Percentiles rank a stretch among this genome's conserved stretches.
These are phyloP conservation scores for Ilyonectria robusta DNA, from an alignment of 2,329 filamentous ascomycete genomes.

Conservation along the genomic window DNA sequence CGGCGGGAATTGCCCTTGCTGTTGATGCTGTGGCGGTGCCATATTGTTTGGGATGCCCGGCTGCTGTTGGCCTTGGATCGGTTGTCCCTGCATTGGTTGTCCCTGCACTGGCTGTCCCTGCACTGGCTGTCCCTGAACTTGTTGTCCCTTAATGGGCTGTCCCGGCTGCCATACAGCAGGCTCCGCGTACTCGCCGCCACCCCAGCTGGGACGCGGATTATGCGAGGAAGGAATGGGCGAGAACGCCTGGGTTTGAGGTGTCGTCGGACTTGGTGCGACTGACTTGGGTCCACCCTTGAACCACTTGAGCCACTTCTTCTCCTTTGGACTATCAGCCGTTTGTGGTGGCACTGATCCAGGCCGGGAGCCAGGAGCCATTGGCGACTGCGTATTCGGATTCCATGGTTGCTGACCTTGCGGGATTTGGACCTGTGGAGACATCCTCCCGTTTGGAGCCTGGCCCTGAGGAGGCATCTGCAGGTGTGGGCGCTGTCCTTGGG, in stretches of 20 bases:
- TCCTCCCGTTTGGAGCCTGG: constrained; percentile 15
- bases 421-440: constrained; percentile 24
- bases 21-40: constrained; percentile 6
- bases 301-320: constrained; percentile 48
- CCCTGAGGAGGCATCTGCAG: constrained; percentile 20
- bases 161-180: constrained; percentile 43
- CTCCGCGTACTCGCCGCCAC: constrained; percentile 40
- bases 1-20: constrained; percentile 4
- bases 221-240: constrained; percentile 29
- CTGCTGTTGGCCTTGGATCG: constrained; percentile 10
- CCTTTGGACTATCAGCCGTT: constrained; percentile 37
- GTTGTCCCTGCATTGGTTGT: constrained; percentile 21
- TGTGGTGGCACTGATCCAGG: constrained; percentile 40
- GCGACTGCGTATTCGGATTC: constrained; percentile 36
- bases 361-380: constrained; percentile 26
- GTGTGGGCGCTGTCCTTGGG: constrained; percentile 18
- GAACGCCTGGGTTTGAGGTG: constrained; percentile 16
- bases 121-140: not conserved
- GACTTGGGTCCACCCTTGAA: constrained; percentile 44
- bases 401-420: constrained; percentile 34
- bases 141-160: constrained; percentile 25
- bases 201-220: constrained; percentile 32
- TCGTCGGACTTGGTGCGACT: constrained; percentile 37
- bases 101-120: not conserved
- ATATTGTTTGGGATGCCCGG: not conserved